Evolutionary conservation across 371 early-diverging fungal genomes (phyloP).

Genomic region (Mitosporidium daphniae): DNA sequence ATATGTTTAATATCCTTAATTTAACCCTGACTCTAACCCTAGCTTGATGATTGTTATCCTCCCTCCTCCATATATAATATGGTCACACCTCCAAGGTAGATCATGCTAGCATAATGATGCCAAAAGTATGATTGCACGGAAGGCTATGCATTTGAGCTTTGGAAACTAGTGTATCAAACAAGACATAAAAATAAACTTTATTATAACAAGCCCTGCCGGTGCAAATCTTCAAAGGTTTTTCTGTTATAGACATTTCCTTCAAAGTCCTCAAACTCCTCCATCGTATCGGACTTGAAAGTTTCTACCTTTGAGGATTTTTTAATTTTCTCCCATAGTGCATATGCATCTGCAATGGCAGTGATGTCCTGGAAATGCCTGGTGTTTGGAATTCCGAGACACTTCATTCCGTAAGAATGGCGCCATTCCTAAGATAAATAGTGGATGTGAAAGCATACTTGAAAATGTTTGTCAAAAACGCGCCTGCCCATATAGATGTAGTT

Average conservation of each 20-base stretch:
- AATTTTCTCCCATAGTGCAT: slow-evolving; percentile 42
- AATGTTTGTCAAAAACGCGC: slow-evolving; percentile 76
- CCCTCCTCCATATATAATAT: too few species aligned
- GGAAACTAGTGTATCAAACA: too few species aligned
- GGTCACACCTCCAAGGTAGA: too few species aligned
- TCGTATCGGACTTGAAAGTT: slow-evolving; percentile 20
- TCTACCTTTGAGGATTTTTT: slow-evolving; percentile 13
- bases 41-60: too few species aligned
- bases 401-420: slow-evolving; percentile 74
- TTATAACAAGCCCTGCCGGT: slow-evolving; percentile 4
- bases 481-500: slow-evolving; percentile 74
- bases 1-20: too few species aligned
- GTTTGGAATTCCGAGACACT: slow-evolving; percentile 61
- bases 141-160: too few species aligned
- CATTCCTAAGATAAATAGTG: slow-evolving; percentile 19
- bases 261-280: slow-evolving; percentile 78
- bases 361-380: slow-evolving; percentile 67
- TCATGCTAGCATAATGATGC: too few species aligned
- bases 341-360: slow-evolving; percentile 52
- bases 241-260: slow-evolving; percentile 88
- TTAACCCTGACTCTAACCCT: too few species aligned
- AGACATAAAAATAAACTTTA: too few species aligned
- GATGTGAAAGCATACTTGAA: slow-evolving; percentile 14
- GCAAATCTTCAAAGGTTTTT: slow-evolving; percentile 47
- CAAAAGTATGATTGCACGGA: too few species aligned